Percentiles rank a stretch among this genome's conserved stretches.
These are phyloP conservation scores for Hortiboletus flavorubellus DNA, from an alignment of 768 basidiomycete genomes.

Conservation along the genomic window DNA sequence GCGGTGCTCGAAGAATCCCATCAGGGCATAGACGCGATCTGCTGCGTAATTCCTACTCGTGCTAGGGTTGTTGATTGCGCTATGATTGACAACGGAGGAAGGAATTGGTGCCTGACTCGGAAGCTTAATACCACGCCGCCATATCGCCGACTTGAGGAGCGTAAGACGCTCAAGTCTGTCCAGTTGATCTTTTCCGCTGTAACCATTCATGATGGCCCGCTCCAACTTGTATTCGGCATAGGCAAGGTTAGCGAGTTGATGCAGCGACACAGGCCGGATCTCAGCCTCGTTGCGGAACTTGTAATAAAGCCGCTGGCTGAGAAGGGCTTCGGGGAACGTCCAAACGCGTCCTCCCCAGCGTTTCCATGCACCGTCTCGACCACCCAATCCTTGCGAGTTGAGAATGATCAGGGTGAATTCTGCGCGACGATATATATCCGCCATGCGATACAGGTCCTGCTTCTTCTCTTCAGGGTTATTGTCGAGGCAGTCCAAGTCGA, in stretches of 20 bases:
- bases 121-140: constrained; percentile 1
- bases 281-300: neutral
- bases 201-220: constrained; percentile 15
- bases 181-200: constrained; percentile 17
- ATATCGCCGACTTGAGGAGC: constrained; percentile 17
- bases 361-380: neutral
- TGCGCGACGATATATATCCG: constrained; percentile 17
- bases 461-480: constrained; percentile 14
- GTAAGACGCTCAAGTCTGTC: constrained; percentile 18
- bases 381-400: too few species aligned
- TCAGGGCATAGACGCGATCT: constrained; percentile 19
- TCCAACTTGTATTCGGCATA: constrained; percentile 9
- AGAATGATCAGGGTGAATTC: constrained; percentile 13
- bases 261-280: neutral
- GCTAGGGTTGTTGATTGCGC: neutral
- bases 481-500: constrained; percentile 18
- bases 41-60: constrained; percentile 7
- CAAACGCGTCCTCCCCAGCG: constrained; percentile 20
- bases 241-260: constrained; percentile 15
- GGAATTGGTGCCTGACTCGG: neutral
- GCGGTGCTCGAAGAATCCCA: constrained; percentile 24
- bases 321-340: constrained; percentile 14
- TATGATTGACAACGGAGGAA: too few species aligned
- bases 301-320: constrained; percentile 9
- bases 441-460: constrained; percentile 17